Conservation (phyloP, 106 monocot species). For the Dendrobium huoshanense region DNA sequence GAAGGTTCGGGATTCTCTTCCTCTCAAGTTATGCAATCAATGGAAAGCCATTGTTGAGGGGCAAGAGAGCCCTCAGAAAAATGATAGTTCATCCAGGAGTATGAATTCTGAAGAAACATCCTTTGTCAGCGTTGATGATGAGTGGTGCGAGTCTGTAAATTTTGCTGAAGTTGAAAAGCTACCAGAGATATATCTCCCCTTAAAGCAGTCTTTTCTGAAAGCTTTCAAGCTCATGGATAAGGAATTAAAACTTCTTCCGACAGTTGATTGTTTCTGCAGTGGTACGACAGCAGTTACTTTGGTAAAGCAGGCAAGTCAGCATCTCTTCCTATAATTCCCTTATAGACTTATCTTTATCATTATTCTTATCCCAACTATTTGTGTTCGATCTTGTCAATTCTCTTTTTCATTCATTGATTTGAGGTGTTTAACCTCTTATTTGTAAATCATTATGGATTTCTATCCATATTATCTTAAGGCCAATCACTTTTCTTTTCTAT, state of each 20-base stretch:
- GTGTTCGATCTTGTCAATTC: too few species aligned
- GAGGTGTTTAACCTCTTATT: not conserved
- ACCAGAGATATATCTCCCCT: conserved; percentile 35
- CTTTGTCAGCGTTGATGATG: conserved; percentile 36
- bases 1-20: conserved; percentile 77
- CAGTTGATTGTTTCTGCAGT: conserved; percentile 75
- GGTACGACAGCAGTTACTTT: conserved; percentile 72
- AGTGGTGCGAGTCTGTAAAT: conserved; percentile 23
- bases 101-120: conserved; percentile 36
- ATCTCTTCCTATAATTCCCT: not conserved
- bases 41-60: conserved; percentile 22
- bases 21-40: conserved; percentile 40
- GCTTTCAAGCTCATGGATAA: conserved; percentile 79
- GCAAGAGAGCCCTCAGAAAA: conserved; percentile 5
- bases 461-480: not conserved
- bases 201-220: conserved; percentile 54
- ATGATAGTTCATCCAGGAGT: conserved; percentile 12
- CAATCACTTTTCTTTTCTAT: not conserved
- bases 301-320: conserved; percentile 47
- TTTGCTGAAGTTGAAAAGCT: conserved; percentile 33
- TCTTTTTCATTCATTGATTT: not conserved
- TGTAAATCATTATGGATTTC: not conserved
- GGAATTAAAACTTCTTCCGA: conserved; percentile 58
- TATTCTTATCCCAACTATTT: too few species aligned
- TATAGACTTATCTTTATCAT: not conserved